phyloP scores from a whole-genome alignment of 371 early-diverging fungal genomes.

The Apophysomyces elegans region DNA sequence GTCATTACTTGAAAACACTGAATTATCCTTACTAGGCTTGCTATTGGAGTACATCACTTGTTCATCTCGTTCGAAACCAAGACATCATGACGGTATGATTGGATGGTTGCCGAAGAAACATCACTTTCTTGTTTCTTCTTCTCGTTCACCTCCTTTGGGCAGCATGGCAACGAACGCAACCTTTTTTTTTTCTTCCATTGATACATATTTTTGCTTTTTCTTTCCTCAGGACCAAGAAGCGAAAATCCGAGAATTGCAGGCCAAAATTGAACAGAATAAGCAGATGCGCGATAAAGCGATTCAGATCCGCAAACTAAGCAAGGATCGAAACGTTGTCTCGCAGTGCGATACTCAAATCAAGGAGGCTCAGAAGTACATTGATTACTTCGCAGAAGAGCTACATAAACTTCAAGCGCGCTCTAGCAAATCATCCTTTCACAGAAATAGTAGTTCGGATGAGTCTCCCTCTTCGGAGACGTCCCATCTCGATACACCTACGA shows the following conservation, averaged over 20 bases:
- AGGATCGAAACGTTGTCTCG: slow-evolving; percentile 69
- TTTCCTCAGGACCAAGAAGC: slow-evolving; percentile 16
- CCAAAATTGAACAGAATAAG: slow-evolving; percentile 69
- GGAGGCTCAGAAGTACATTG: slow-evolving; percentile 83
- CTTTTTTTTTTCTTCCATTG: too few relatives aligned
- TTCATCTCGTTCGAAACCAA: slow-evolving; percentile 8
- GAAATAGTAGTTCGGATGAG: slow-evolving; percentile 22
- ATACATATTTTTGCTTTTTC: background rate
- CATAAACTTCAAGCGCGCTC: slow-evolving; percentile 55
- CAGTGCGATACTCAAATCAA: slow-evolving; percentile 80
- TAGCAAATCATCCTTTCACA: slow-evolving; percentile 18
- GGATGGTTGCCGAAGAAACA: background rate
- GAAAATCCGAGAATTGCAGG: slow-evolving; percentile 56
- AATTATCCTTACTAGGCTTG: background rate
- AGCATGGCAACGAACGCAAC: too few relatives aligned
- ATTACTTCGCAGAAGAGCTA: slow-evolving; percentile 78
- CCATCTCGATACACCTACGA: slow-evolving; percentile 10
- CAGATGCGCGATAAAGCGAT: slow-evolving; percentile 74
- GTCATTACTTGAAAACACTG: background rate
- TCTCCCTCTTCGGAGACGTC: slow-evolving; percentile 6
- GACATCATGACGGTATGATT: slow-evolving; percentile 7
- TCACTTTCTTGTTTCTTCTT: background rate
- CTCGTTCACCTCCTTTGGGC: too few relatives aligned
- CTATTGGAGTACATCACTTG: background rate
- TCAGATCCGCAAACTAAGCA: slow-evolving; percentile 65